Base-by-base conservation (phyloP, 129 eudicot genomes). In the Scalesia atractyloides region DNA sequence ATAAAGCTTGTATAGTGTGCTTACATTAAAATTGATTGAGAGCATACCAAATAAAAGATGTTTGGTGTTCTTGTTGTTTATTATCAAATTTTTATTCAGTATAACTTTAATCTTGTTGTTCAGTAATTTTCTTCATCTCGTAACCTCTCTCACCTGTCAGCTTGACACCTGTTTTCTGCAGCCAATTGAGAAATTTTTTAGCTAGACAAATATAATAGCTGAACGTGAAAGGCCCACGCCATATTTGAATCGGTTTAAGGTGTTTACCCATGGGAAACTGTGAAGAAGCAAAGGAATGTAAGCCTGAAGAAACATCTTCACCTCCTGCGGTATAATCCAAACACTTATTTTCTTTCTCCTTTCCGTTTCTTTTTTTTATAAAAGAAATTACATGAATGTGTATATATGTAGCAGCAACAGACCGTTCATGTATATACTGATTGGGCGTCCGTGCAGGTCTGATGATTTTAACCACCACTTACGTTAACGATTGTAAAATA, bases 401-500 rank as follows among this genome's bases (percentile, higher is more conserved):
- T 17, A 37, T 63, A 34, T 50, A 64, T 34, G 43, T 63, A 36
- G 50, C 96, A 90, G 79, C 72, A 49, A 4, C 70, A 74, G 53
- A 82, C 64, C 53, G 24, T 78, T 53, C 92, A 87, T 66, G 81
- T 82, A 9, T 93, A 89, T 75, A 90, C 97, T 79, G 98, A 93
- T 82, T 93, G 98, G 97, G 89, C 93, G 12, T 86, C 97, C 66
- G 90, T 90, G 92, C 98, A 93, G 97, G 98, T 92, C 71, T 22
- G 46, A 56, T 51, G 47, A 56, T 66, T 59, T 68, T 67, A 34
- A 48, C 16, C 53, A 14, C 18, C 56, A 19, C 37, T 68, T 18
- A 59, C 59, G 39, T 19, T 77, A 15, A 22, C 37, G 26, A 48
- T 66, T 39, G 64, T 13, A 76, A 59, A 34, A 15, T 18, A 9